phyloP scores from a whole-genome alignment of 805 yeast genomes.

The Ogataea corticis region DNA sequence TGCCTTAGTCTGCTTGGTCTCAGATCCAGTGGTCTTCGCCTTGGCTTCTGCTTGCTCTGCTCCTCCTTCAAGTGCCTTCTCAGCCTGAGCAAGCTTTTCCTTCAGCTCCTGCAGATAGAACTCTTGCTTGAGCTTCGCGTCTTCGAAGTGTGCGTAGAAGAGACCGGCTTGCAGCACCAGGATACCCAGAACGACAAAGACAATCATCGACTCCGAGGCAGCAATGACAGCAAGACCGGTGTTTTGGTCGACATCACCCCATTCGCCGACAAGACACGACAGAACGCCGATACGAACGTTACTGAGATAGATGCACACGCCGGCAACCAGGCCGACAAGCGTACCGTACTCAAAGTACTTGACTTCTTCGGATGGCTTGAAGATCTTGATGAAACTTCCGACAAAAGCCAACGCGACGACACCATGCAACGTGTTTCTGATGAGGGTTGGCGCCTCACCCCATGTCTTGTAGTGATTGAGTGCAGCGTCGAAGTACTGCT shows the following conservation, averaged over 20 bases:
- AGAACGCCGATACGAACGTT: conserved; percentile 80
- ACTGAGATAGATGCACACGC: conserved; percentile 78
- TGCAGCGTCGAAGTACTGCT: conserved; percentile 58
- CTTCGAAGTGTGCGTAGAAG: conserved; percentile 63
- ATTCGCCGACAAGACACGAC: conserved; percentile 66
- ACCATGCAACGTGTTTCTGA: conserved; percentile 63
- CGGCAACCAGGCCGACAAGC: conserved; percentile 68
- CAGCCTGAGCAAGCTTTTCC: conserved; percentile 18
- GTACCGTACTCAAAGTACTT: conserved; percentile 90
- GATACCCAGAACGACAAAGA: conserved; percentile 74
- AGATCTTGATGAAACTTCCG: conserved; percentile 76
- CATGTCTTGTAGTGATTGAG: conserved; percentile 72
- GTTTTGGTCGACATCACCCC: conserved; percentile 91
- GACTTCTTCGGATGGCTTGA: conserved; percentile 83
- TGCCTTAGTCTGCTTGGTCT: conserved; percentile 22
- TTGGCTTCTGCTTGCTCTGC: conserved; percentile 1
- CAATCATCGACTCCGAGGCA: conserved; percentile 79
- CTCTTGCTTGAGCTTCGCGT: conserved; percentile 26
- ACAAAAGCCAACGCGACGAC: conserved; percentile 64
- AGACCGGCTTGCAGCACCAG: conserved; percentile 83
- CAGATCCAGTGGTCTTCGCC: conserved; percentile 21
- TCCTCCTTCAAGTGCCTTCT: background rate
- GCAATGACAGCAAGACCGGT: conserved; percentile 92
- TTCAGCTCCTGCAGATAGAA: conserved; percentile 30
- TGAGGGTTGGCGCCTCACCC: conserved; percentile 61